A percentile compares a stretch with the other conserved stretches of the same genome.
These are phyloP conservation scores for Myxozyma udenii DNA, from an alignment of 805 yeast genomes.

Conservation along the genomic window DNA sequence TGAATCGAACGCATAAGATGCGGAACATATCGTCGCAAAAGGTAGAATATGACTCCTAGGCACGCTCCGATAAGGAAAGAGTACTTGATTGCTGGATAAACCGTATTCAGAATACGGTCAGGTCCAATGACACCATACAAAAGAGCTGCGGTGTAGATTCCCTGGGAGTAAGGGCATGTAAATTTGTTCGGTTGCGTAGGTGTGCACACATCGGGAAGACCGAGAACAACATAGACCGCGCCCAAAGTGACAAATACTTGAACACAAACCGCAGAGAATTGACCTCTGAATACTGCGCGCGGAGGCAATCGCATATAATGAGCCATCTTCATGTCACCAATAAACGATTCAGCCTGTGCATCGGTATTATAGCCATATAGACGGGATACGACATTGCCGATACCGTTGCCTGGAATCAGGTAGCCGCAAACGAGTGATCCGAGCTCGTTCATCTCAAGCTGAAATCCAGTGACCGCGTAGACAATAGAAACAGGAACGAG, in stretches of 20 bases:
- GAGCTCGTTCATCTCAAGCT: constrained; percentile 44
- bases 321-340: constrained; percentile 47
- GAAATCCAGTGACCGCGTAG: constrained; percentile 59
- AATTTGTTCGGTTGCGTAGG: constrained; percentile 24
- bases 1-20: constrained; percentile 11
- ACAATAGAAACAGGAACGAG: constrained; percentile 62
- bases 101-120: constrained; percentile 17
- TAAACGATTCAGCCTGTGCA: constrained; percentile 44
- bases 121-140: constrained; percentile 33
- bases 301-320: constrained; percentile 56
- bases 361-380: constrained; percentile 36
- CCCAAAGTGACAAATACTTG: constrained; percentile 53
- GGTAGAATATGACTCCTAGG: constrained; percentile 13
- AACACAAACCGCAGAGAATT: constrained; percentile 50
- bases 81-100: constrained; percentile 25
- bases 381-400: constrained; percentile 50
- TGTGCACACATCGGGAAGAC: constrained; percentile 28
- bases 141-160: constrained; percentile 26
- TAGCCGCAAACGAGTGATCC: constrained; percentile 48
- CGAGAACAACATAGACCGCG: constrained; percentile 46
- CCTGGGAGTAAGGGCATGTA: constrained; percentile 29
- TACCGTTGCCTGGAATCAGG: constrained; percentile 55
- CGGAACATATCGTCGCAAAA: constrained; percentile 9
- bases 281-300: constrained; percentile 49
- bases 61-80: constrained; percentile 28